These are phyloP conservation scores for Penicillium pancosmium DNA, from an alignment of 495 filamentous ascomycete genomes.

Conservation along the genomic window DNA sequence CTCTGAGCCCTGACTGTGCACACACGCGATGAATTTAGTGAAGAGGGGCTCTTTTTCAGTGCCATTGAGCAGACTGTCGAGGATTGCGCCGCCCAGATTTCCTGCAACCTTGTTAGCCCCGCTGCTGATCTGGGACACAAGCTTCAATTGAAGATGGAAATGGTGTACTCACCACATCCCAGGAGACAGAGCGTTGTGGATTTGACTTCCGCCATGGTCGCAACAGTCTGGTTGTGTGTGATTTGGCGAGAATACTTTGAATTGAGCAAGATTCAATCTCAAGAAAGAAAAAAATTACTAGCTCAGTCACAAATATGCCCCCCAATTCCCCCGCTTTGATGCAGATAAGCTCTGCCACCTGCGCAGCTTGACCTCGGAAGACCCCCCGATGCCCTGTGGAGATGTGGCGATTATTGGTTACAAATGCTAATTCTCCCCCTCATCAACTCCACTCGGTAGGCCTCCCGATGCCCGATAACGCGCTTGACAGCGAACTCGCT, in stretches of 20 bases:
- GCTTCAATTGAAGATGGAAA: background rate
- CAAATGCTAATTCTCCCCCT: slow-evolving; percentile 2
- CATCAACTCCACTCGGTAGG: slow-evolving; percentile 6
- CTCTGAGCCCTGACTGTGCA: slow-evolving; percentile 30
- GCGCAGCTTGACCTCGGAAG: slow-evolving; percentile 12
- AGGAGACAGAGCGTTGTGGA: slow-evolving; percentile 37
- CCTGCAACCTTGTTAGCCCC: slow-evolving; percentile 23
- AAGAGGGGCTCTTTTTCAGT: slow-evolving; percentile 23
- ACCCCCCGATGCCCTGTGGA: slow-evolving; percentile 14
- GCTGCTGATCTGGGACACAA: background rate
- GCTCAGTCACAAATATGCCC: background rate
- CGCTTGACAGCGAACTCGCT: background rate
- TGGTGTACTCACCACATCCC: slow-evolving; percentile 36
- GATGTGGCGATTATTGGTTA: slow-evolving; percentile 1
- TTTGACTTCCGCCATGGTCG: slow-evolving; percentile 20
- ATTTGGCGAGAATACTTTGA: too few relatives aligned
- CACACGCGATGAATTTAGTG: slow-evolving; percentile 35
- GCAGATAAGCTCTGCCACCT: background rate
- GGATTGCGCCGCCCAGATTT: slow-evolving; percentile 42
- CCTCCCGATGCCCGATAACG: background rate
- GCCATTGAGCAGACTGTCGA: slow-evolving; percentile 31
- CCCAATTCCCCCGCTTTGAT: background rate
- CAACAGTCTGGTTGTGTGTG: too few relatives aligned
- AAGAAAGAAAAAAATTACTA: background rate
- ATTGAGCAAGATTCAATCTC: too few relatives aligned